These are phyloP conservation scores for Rhizopogon rudus DNA, from an alignment of 768 basidiomycete species.

Conservation along the genomic window DNA sequence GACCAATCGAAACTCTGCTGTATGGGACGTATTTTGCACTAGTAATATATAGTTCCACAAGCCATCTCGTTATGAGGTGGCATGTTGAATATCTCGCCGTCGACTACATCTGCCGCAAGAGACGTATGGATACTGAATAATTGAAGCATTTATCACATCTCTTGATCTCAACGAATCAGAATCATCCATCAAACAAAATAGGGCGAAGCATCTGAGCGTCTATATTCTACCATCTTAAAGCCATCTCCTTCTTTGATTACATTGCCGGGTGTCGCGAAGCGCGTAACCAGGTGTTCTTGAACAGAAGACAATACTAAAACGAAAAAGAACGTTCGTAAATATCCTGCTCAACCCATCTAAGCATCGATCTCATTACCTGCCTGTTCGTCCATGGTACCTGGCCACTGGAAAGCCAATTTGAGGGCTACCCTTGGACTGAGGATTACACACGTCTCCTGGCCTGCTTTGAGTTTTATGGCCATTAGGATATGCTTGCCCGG, in stretches of 20 bases:
- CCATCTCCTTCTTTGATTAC: background rate
- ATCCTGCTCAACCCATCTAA: background rate
- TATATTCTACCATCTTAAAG: background rate
- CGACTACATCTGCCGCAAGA: background rate
- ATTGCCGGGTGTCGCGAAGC: background rate
- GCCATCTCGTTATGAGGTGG: no score
- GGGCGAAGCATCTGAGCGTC: background rate
- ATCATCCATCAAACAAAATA: background rate
- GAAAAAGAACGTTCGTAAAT: background rate
- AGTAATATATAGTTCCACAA: no score
- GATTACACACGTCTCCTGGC: background rate
- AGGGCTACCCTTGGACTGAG: background rate
- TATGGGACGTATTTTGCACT: no score
- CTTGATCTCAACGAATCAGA: background rate
- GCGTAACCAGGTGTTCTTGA: background rate
- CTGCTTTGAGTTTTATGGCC: background rate
- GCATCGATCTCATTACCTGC: background rate
- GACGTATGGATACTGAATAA: background rate
- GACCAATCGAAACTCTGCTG: no score
- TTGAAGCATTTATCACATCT: background rate
- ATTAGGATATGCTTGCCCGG: background rate
- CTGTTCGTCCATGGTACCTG: background rate
- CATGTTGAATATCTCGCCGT: no score
- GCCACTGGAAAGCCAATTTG: conserved; percentile 1
- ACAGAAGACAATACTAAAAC: background rate